These are phyloP conservation scores for Penicillium pulvis DNA, from an alignment of 495 filamentous ascomycete genomes.

Conservation along the genomic window DNA sequence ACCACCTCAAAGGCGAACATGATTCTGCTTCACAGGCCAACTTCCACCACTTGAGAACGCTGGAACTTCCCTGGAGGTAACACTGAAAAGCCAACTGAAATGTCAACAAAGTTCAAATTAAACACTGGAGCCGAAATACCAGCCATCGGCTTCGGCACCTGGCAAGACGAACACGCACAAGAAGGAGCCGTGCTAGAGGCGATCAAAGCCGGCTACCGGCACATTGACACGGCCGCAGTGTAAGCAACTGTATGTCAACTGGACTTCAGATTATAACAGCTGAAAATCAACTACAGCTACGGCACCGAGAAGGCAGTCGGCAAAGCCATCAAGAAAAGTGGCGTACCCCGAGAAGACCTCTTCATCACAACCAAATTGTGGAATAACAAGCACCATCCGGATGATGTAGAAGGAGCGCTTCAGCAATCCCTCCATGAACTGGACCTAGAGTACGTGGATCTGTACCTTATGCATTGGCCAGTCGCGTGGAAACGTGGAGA, in stretches of 20 bases:
- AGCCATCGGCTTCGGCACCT: constrained; percentile 51
- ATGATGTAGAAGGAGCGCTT: constrained; percentile 60
- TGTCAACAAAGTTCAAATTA: constrained; percentile 41
- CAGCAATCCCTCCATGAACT: constrained; percentile 63
- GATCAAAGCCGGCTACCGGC: constrained; percentile 59
- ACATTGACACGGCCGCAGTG: constrained; percentile 61
- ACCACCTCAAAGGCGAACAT: not conserved
- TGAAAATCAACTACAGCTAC: constrained; percentile 31
- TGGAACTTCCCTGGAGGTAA: not conserved
- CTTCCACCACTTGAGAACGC: no score
- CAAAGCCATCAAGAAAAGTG: constrained; percentile 55
- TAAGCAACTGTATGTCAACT: constrained; percentile 28
- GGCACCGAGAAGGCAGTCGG: constrained; percentile 56
- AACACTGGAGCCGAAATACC: constrained; percentile 56
- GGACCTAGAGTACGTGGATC: constrained; percentile 65
- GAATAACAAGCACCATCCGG: constrained; percentile 67
- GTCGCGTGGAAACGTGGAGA: constrained; percentile 49
- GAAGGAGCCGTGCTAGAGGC: constrained; percentile 49
- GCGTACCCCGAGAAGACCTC: constrained; percentile 58
- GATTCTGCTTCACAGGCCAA: not conserved
- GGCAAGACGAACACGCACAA: constrained; percentile 50
- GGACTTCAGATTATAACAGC: not conserved
- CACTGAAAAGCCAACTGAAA: not conserved
- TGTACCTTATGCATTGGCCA: constrained; percentile 73
- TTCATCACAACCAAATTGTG: constrained; percentile 75